phyloP scores from a whole-genome alignment of 2,329 filamentous ascomycete genomes.

The Trichoderma sp. region DNA sequence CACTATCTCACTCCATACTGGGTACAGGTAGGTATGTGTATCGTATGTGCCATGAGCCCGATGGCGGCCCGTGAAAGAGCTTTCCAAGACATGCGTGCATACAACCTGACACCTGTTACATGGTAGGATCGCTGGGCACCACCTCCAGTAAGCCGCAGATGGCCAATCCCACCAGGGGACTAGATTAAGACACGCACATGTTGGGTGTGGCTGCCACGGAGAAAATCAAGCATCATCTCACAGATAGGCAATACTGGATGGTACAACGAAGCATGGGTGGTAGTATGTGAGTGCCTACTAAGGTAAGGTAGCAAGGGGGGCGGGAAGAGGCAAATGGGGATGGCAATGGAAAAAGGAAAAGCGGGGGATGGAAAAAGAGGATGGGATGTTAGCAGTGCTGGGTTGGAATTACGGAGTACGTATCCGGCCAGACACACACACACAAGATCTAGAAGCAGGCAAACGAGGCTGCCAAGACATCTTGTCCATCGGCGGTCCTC shows the following conservation, averaged over 20 bases:
- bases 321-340: background rate
- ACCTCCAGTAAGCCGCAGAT: background rate
- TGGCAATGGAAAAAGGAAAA: background rate
- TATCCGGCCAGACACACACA: background rate
- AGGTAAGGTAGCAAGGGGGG: background rate
- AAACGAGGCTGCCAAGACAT: conserved; percentile 5
- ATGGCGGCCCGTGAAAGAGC: background rate
- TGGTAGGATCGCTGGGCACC: background rate
- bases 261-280: background rate
- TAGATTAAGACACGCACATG: background rate
- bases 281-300: background rate
- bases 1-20: background rate
- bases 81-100: background rate
- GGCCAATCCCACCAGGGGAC: background rate
- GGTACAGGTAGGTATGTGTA: background rate
- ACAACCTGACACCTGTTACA: conserved; percentile 4
- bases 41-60: background rate
- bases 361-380: background rate
- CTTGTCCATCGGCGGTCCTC: background rate
- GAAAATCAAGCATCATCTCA: background rate
- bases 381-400: background rate
- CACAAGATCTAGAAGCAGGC: background rate
- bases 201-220: background rate
- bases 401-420: background rate
- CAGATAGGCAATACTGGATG: background rate